A percentile compares a stretch with the other conserved stretches of the same genome.
Evolutionary conservation across 2,329 filamentous ascomycete genomes (phyloP).

Genomic region (Arthrobotrys iridis): DNA sequence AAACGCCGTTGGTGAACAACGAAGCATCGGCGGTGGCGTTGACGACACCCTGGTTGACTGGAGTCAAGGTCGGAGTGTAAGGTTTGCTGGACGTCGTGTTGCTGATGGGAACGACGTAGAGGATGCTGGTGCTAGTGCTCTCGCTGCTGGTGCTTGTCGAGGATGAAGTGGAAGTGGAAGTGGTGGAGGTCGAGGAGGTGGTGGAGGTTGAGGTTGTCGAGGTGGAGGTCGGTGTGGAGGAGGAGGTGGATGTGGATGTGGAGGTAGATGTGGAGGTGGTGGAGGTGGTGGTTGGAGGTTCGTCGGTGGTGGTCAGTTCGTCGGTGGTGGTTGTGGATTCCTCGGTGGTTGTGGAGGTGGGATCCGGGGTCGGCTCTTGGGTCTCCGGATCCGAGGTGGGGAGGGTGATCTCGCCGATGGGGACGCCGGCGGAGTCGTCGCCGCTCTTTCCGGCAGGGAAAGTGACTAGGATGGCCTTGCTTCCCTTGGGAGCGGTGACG

Average conservation of each 20-base stretch:
- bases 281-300: constrained; percentile 23
- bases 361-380: neutral
- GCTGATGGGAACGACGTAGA: neutral
- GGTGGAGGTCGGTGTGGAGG: constrained; percentile 17
- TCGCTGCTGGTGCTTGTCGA: constrained; percentile 32
- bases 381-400: constrained; percentile 20
- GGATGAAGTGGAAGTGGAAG: neutral
- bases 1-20: constrained; percentile 31
- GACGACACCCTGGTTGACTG: constrained; percentile 48
- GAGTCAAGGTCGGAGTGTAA: constrained; percentile 50
- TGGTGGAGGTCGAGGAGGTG: constrained; percentile 7
- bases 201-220: constrained; percentile 24
- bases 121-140: neutral
- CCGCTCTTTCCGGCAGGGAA: constrained; percentile 59
- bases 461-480: constrained; percentile 74
- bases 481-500: constrained; percentile 75
- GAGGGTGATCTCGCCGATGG: constrained; percentile 13
- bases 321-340: neutral
- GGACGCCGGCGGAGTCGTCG: constrained; percentile 27
- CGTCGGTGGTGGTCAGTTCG: neutral
- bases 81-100: constrained; percentile 29
- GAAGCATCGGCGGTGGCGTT: constrained; percentile 50
- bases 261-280: constrained; percentile 20
- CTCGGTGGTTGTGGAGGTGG: constrained; percentile 1
- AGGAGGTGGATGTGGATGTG: neutral